Conservation (phyloP, 1,284 basidiomycete species). For the Ceratorhiza oryzae-sativae region DNA sequence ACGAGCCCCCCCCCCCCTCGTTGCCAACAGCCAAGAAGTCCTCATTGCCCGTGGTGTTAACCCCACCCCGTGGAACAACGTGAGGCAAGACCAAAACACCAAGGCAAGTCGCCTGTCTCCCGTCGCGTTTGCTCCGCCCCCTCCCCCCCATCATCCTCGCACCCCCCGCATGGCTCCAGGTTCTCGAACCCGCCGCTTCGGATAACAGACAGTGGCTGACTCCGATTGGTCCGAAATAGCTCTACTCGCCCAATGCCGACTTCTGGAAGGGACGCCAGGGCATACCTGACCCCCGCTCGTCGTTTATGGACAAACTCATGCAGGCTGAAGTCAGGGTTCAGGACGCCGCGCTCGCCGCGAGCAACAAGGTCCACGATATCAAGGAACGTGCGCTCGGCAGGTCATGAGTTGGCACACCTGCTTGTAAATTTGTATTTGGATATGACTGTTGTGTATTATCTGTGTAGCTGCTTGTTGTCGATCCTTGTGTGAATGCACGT, state of each 20-base stretch:
- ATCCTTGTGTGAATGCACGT: constrained; percentile 9
- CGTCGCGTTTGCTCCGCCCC: background rate
- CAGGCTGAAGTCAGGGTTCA: constrained; percentile 37
- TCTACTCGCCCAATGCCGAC: constrained; percentile 46
- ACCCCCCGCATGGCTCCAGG: background rate
- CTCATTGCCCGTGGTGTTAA: constrained; percentile 43
- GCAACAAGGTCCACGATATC: constrained; percentile 43
- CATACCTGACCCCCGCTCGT: constrained; percentile 45
- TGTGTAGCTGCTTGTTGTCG: background rate
- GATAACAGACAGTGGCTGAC: constrained; percentile 25
- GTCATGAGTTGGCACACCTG: background rate
- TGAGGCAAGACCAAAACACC: constrained; percentile 47
- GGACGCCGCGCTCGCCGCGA: constrained; percentile 38
- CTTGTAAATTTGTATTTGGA: background rate
- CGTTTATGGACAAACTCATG: constrained; percentile 41
- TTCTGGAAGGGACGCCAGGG: constrained; percentile 46
- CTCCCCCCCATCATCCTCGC: background rate
- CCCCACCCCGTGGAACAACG: constrained; percentile 47
- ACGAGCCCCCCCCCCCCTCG: background rate
- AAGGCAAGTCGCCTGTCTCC: constrained; percentile 41
- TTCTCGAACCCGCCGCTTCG: constrained; percentile 1
- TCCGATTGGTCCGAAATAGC: constrained; percentile 39
- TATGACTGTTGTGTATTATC: constrained; percentile 13
- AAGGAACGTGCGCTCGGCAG: constrained; percentile 40
- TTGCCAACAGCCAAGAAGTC: constrained; percentile 43